Evolutionary conservation across 2,329 filamentous ascomycete genomes (phyloP).

Genomic region (Polytolypa hystricis): DNA sequence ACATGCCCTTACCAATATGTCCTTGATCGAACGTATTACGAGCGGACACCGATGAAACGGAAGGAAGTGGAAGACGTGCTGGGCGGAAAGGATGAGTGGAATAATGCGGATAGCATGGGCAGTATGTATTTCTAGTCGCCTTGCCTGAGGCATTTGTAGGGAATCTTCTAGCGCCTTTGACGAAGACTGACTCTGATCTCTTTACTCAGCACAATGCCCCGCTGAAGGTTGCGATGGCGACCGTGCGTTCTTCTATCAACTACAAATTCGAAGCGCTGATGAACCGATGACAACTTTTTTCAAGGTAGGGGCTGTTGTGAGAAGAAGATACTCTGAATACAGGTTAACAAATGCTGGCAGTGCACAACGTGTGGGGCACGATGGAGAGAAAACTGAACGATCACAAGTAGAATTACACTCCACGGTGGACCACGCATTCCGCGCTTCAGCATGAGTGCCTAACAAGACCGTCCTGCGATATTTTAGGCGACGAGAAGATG

Average conservation of each 20-base stretch:
- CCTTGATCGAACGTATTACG: slow-evolving; percentile 68
- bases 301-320: slow-evolving; percentile 47
- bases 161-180: no score
- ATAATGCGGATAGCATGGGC: slow-evolving; percentile 74
- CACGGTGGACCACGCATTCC: no score
- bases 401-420: no score
- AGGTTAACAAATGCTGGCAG: slow-evolving; percentile 17
- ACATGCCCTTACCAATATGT: slow-evolving; percentile 89
- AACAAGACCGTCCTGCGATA: no score
- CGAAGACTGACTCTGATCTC: no score
- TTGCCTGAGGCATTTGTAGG: no score
- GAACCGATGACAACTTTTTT: slow-evolving; percentile 98
- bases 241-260: slow-evolving; percentile 87
- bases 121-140: slow-evolving; percentile 38
- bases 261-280: slow-evolving; percentile 95
- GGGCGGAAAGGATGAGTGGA: slow-evolving; percentile 78
- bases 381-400: slow-evolving; percentile 39
- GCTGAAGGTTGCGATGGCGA: slow-evolving; percentile 68
- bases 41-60: slow-evolving; percentile 66
- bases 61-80: slow-evolving; percentile 86
- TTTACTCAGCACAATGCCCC: slow-evolving; percentile 60
- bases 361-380: slow-evolving; percentile 35
- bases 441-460: no score
- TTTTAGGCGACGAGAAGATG: no score
- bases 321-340: neutral